phyloP scores from a whole-genome alignment of 495 filamentous ascomycete genomes.

The Pyrenopolyporus hunteri region DNA sequence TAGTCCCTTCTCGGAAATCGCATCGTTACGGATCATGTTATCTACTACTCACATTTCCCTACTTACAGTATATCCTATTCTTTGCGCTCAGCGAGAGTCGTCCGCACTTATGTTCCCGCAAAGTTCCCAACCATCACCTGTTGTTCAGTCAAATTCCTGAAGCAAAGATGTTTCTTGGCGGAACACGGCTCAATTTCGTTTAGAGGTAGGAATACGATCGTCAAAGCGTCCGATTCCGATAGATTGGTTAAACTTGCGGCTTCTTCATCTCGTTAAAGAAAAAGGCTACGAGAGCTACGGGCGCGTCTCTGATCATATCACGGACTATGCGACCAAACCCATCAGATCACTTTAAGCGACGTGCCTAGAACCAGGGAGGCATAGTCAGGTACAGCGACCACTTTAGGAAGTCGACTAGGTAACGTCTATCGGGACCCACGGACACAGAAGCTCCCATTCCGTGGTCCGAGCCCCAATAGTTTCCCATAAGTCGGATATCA shows the following conservation, averaged over 20 bases:
- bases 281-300: slow-evolving; percentile 1
- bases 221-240: slow-evolving; percentile 9
- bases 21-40: slow-evolving; percentile 13
- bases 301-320: slow-evolving; percentile 13
- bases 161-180: not conserved
- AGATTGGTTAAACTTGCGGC: slow-evolving; percentile 24
- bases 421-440: slow-evolving; percentile 7
- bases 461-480: slow-evolving; percentile 21
- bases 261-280: slow-evolving; percentile 36
- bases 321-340: slow-evolving; percentile 22
- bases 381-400: slow-evolving; percentile 31
- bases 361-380: slow-evolving; percentile 17
- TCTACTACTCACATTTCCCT: not conserved
- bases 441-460: not conserved
- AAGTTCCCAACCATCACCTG: not conserved
- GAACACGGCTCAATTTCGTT: slow-evolving; percentile 18
- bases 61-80: not conserved
- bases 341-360: slow-evolving; percentile 29
- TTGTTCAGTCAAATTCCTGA: not conserved
- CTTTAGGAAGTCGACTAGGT: slow-evolving; percentile 11
- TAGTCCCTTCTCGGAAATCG: slow-evolving; percentile 16
- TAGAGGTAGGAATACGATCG: slow-evolving; percentile 14
- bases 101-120: no score
- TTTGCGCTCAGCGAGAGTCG: not conserved
- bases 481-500: slow-evolving; percentile 15